Evolutionary conservation across 1,284 basidiomycete species (phyloP), one percentile per base, ranked within the genome.

Genomic region (Gastroboletus turbinatus): DNA sequence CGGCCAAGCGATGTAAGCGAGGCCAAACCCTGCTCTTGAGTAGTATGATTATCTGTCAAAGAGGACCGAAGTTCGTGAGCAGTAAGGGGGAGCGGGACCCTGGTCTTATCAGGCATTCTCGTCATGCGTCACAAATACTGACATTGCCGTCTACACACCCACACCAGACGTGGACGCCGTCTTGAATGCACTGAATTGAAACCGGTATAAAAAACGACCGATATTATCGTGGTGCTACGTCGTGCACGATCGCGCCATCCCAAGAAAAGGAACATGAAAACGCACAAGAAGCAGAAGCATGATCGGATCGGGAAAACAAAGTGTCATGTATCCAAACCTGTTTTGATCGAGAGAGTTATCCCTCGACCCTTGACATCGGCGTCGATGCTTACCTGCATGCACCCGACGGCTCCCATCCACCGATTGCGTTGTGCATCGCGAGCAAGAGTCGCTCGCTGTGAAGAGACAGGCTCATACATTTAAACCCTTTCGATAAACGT

Each of bases 301-400:
- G 46, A 58, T 60, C 45, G 35, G 32, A 45, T 60, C 45, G 23
- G 7, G 23, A 40, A 32, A 33, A 4, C 8, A 19, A 29, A 27
- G 19, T 38, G 54, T 32, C 42, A 33, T 50, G 29, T 30, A 56
- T 56, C 30, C n/a, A 32, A 52, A 53, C 51, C 19, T 13, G 50
- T 32, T 11, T 17, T 43, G 52, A 54, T 59, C 57, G 39, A 25
- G 30, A 43, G 60, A 54, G 39, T 9, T 10, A 32, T 54, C 59
- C 46, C 50, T 60, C 52, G 58, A 50, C 58, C 61, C 60, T 63
- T 33, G 60, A 44, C 33, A 16, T 46, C 33, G 46, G 39, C 14
- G 38, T 59, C 32, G 23, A 52, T 17, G 39, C 45, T 44, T 46
- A 40, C 57, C 38, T 56, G 46, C 57, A 52, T 25, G 46, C 36